Evolutionary conservation across 139 green algal species (phyloP), one percentile per base, ranked within the genome.

Genomic region (Chlamydomonas urium): DNA sequence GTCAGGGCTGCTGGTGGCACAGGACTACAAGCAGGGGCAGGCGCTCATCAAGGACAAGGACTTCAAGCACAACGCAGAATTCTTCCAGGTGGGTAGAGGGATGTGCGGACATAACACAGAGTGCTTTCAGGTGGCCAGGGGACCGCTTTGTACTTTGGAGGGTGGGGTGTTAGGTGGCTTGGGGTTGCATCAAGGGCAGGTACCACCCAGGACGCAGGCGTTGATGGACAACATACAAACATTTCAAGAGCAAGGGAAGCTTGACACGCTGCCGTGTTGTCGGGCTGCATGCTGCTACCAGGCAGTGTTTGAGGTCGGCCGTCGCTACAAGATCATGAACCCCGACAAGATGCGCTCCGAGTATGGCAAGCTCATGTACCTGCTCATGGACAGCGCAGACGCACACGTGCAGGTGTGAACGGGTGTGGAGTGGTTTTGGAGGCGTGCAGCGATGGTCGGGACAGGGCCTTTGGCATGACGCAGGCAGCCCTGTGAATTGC

Each of bases 261-360:
- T n/a, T n/a, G n/a, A n/a, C n/a, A n/a, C n/a, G n/a, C n/a, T n/a
- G n/a, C n/a, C n/a, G n/a, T n/a, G n/a, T 56, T 56, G 45, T 26
- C 45, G 17, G 45, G 17, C 21, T 56, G 34, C 3, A 19, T 72
- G 31, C 50, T 36, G 45, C 26, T 10, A 24, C 29, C 79, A 88
- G 81, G 57, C 87, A 21, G 78, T 87, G 38, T 97, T 97, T 81
- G 91, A 97, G 81, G 82, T 96, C 3, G 93, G 90, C 23, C 77
- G 93, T 29, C 78, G 93, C 26, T 92, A 94, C 83, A 97, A 97
- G 81, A 89, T 97, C 73, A 93, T 96, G 84, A 97, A 97, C 77
- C 92, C 91, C 0, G 93, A 98, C 60, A 94, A 94, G 38, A 97
- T 98, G 94, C 87, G 94, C 21, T 77, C 77, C 38, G 91, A 93